Percentiles rank a stretch among this genome's conserved stretches.
Conservation (phyloP, 345 rosid genomes). For the Pistacia atlantica region DNA sequence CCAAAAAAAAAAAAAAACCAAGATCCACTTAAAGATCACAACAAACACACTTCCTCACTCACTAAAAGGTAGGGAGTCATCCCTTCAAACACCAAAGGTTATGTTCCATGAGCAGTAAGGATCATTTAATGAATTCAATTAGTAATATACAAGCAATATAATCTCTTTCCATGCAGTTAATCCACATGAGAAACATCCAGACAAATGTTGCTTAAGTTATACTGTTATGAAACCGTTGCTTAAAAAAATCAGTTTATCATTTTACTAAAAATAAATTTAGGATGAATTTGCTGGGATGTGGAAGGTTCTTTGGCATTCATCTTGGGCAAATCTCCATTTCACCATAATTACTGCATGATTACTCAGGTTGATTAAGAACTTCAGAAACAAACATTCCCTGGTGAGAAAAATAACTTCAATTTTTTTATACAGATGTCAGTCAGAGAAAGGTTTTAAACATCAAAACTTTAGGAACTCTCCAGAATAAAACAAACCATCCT, state of each 20-base stretch:
- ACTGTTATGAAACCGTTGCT: not conserved
- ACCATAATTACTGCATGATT: not conserved
- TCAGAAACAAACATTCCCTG: not conserved
- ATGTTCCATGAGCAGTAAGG: not conserved
- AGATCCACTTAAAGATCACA: not conserved
- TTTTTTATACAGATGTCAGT: not conserved
- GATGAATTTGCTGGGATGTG: not conserved
- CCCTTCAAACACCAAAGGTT: slow-evolving; percentile 1
- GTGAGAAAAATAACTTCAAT: not conserved
- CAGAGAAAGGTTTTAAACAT: not conserved
- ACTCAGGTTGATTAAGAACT: not conserved
- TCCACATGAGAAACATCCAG: not conserved
- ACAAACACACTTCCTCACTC: not conserved
- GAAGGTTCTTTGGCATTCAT: not conserved
- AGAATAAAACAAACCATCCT: not conserved
- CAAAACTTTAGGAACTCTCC: not conserved
- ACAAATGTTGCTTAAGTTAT: not conserved
- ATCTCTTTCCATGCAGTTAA: not conserved
- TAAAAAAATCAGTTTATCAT: not conserved
- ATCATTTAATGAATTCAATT: not conserved
- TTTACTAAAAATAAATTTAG: not conserved
- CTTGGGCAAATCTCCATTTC: not conserved
- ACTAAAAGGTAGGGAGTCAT: not conserved
- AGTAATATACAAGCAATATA: not conserved
- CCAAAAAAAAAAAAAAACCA: not conserved